phyloP scores from a whole-genome alignment of 192 early-diverging fungal genomes.

The Entomortierella lignicola region DNA sequence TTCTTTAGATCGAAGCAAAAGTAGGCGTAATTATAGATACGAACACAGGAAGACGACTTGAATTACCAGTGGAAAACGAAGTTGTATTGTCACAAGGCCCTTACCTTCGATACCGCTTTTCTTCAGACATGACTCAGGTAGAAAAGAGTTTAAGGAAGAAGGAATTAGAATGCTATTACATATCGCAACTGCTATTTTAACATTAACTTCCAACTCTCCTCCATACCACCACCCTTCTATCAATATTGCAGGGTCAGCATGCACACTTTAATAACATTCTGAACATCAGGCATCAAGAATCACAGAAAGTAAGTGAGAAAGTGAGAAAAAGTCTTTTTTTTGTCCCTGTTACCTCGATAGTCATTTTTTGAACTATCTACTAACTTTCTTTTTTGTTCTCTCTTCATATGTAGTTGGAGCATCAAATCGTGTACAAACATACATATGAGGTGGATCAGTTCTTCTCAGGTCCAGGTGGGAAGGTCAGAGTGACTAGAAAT shows the following conservation, averaged over 20 bases:
- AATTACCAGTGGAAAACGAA: conserved; percentile 78
- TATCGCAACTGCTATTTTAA: too few species aligned
- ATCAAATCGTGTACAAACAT: conserved; percentile 30
- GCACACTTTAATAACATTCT: conserved; percentile 84
- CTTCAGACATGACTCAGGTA: conserved; percentile 86
- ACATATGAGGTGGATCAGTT: conserved; percentile 49
- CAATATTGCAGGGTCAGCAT: conserved; percentile 73
- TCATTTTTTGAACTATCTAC: too few species aligned
- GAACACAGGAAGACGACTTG: conserved; percentile 65
- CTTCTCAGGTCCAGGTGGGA: conserved; percentile 19
- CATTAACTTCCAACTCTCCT: too few species aligned
- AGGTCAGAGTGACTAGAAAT: conserved; percentile 74
- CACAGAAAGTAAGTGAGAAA: conserved; percentile 57
- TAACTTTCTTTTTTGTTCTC: not conserved
- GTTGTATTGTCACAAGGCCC: conserved; percentile 36
- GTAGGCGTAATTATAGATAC: conserved; percentile 84
- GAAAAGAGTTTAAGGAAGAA: not conserved
- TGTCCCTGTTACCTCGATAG: too few species aligned
- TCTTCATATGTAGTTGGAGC: not conserved
- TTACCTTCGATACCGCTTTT: conserved; percentile 67
- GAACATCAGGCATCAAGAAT: conserved; percentile 76
- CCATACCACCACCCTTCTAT: too few species aligned
- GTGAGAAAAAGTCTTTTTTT: too few species aligned
- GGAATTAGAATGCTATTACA: not conserved
- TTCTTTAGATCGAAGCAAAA: conserved; percentile 91